Evolutionary conservation across 2,329 filamentous ascomycete species (phyloP).

Genomic region (Westerdykella ornata): DNA sequence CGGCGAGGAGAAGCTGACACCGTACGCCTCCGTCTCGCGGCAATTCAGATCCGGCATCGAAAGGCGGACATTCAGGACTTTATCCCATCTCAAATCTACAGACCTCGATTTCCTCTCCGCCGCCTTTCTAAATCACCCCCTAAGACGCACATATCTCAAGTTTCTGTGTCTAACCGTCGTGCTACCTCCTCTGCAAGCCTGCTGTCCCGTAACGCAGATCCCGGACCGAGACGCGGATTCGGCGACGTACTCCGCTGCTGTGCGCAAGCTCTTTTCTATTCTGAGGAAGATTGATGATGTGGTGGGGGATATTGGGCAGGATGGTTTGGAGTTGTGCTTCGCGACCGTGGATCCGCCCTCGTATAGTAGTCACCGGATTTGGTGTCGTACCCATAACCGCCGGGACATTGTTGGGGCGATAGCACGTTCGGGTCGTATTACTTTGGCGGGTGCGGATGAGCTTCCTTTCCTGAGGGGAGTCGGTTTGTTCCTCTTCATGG

Average conservation of each 20-base stretch:
- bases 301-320: neutral
- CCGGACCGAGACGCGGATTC: conserved; percentile 6
- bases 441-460: neutral
- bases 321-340: neutral
- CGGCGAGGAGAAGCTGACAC: neutral
- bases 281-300: neutral
- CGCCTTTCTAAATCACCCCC: too few species aligned
- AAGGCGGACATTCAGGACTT: neutral
- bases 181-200: neutral
- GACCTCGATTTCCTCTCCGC: too few species aligned
- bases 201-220: neutral
- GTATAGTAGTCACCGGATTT: too few species aligned
- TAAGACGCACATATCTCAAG: too few species aligned
- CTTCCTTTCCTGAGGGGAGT: neutral
- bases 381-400: neutral
- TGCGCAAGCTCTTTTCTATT: conserved; percentile 3
- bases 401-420: too few species aligned
- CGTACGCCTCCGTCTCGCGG: neutral
- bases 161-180: too few species aligned
- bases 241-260: conserved; percentile 1
- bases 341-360: neutral
- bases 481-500: neutral
- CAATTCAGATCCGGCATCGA: neutral
- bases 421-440: too few species aligned
- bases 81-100: neutral